Base-by-base conservation (phyloP, 768 basidiomycete genomes). In the Boletus bicolor region DNA sequence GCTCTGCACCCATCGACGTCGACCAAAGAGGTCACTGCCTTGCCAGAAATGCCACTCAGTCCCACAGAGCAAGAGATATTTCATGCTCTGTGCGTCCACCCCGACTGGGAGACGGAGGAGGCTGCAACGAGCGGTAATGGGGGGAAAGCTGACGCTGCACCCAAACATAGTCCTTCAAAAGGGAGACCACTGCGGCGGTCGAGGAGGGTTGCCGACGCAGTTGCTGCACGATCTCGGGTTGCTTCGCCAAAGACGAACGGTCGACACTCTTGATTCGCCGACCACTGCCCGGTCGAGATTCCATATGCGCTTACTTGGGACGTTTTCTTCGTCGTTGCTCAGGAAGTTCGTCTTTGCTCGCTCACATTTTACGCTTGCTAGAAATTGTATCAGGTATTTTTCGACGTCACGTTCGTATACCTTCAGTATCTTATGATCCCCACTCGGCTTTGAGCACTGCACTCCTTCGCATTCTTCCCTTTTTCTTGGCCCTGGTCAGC, bases 41-140 rank as follows among this genome's bases (percentile, higher is more conserved):
- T 37, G 14, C 45, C 66, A 7, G 70, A 72, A 30, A 72, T 74
- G 4, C 87, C 87, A 19, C 76, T 90, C 47, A 89, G 80, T 60
- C 82, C 83, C 24, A 82, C 79, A 10, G 88, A 90, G 62, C 81
- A 86, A 64, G 82, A 86, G 68, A 83, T 90, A 47, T 89, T 90
- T 70, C 80, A 76, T 41, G 77, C 79, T 45, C 70, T 89, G 26
- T 89, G 86, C 56, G 73, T 79, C 34, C 77, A 79, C 56, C 80
- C 82, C 19, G 83, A 84, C 55, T 81, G 79, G 79, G 71, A 71
- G 39, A 52, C 47, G 24, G 80, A 82, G 46, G 79, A 74, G 21
- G 43, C 14, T 12, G 60, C 51, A 28, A 35, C 38, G 28, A 32
- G 39, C 35, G 57, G 28, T 28, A 28, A 28, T 28, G 28, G 28